phyloP scores from a whole-genome alignment of 2,329 filamentous ascomycete species.

The Botrytis elliptica region DNA sequence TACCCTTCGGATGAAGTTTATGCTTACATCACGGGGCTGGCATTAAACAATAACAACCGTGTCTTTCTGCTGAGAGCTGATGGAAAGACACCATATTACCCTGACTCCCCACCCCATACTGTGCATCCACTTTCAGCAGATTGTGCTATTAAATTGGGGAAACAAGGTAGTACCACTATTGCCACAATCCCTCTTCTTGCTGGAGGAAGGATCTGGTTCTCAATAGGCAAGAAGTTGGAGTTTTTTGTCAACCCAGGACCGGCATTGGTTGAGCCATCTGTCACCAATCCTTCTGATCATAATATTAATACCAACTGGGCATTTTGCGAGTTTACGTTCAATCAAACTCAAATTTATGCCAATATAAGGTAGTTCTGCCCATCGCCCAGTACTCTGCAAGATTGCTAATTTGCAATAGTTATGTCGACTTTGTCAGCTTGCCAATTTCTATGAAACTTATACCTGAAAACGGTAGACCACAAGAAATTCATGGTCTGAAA shows the following conservation, averaged over 20 bases:
- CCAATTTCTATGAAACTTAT: conserved; percentile 58
- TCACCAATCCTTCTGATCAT: conserved; percentile 62
- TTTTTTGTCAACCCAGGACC: conserved; percentile 69
- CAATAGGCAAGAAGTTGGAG: conserved; percentile 56
- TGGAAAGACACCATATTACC: conserved; percentile 64
- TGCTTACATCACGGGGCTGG: conserved; percentile 69
- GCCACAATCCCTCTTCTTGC: conserved; percentile 68
- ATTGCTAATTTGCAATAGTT: conserved; percentile 42
- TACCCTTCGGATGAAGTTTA: conserved; percentile 60
- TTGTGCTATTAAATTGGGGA: conserved; percentile 63
- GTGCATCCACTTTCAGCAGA: conserved; percentile 54
- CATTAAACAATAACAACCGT: conserved; percentile 57
- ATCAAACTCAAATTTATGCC: conserved; percentile 58
- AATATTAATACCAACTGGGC: conserved; percentile 64
- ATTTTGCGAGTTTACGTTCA: conserved; percentile 70
- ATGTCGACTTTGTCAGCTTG: conserved; percentile 72
- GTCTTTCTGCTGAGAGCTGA: conserved; percentile 65
- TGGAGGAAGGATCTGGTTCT: conserved; percentile 73
- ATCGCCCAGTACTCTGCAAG: background rate
- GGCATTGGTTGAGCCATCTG: conserved; percentile 71
- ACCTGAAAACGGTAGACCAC: conserved; percentile 44
- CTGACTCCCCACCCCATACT: conserved; percentile 53
- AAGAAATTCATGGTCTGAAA: conserved; percentile 57
- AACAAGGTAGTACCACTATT: conserved; percentile 56
- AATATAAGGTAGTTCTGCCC: conserved; percentile 50